Base-by-base conservation (phyloP, 805 yeast genomes). In the Yamadazyma takamatsuzukensis region DNA sequence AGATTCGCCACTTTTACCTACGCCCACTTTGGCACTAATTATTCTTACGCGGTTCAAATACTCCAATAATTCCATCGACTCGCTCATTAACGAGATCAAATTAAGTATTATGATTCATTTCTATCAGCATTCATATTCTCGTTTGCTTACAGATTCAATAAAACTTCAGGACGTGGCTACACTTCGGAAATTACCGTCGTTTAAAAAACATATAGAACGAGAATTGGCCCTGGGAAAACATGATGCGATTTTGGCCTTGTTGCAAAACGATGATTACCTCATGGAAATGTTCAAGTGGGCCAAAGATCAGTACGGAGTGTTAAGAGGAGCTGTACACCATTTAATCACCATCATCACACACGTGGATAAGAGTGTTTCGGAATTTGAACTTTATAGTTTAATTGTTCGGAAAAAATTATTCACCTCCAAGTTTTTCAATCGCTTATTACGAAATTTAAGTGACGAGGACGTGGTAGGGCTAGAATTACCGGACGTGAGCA, bases 61-160 rank as follows among this genome's bases (percentile, higher is more conserved):
- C 39, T 49, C 66, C 21, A 64, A 63, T 42, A 64, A 63, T 37
- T 65, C 71, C 9, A 61, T 66, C 29, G 71, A 66, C 38, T 46
- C 55, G 21, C 48, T 66, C 29, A 52, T 64, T 11, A 49, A 65
- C 4, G 65, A 62, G 37, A 48, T 66, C 25, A 61, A 61, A 33
- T 37, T 66, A 25, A 40, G 59, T 26, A 56, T 60, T 40, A 61
- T 64, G 68, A 60, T 60, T 15, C 58, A 61, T 37, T 66, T 59
- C 40, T 65, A 63, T 42, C 68, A 53, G 46, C 59, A 56, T 52
- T 63, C 64, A 9, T 49, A 57, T 13, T 45, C 64, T 9, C 38
- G 48, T 2, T 36, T 62, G 34, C 31, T 48, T 2, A 37, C 46
- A 6, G 44, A 49, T 24, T 36, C 13, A 25, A 30, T 13, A 18